phyloP scores from a whole-genome alignment of 306 rosid genomes.

The Chamaecrista fasciculata region DNA sequence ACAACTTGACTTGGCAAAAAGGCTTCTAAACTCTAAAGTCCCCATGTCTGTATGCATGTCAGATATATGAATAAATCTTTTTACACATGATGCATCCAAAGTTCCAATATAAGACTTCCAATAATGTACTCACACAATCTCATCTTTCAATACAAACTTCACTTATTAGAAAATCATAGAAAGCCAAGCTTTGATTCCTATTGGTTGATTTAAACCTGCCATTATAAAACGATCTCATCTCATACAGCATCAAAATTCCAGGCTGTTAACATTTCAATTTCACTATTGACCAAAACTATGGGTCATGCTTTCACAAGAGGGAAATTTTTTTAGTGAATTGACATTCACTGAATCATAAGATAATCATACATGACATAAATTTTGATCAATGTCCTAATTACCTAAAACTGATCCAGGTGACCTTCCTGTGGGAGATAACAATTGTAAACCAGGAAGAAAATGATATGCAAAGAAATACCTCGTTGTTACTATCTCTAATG shows the following conservation, averaged over 20 bases:
- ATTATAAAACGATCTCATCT: too few species aligned
- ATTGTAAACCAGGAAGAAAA: neutral
- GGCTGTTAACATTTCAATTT: neutral
- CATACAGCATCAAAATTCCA: neutral
- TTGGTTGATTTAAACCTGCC: too few species aligned
- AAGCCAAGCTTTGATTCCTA: too few species aligned
- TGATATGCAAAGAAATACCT: constrained; percentile 43
- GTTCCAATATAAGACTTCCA: too few species aligned
- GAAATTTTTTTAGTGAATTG: neutral
- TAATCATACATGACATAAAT: neutral
- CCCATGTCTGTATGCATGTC: too few species aligned
- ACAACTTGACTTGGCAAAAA: too few species aligned
- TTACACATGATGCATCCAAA: too few species aligned
- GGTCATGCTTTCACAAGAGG: neutral
- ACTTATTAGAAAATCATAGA: too few species aligned
- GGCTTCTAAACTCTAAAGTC: too few species aligned
- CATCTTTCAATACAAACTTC: too few species aligned
- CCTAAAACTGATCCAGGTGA: neutral
- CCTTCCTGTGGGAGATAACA: neutral
- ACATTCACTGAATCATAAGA: neutral
- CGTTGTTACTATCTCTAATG: constrained; percentile 70
- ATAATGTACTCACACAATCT: too few species aligned
- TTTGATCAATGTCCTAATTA: neutral
- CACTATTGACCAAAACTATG: neutral
- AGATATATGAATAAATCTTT: too few species aligned